Evolutionary conservation across 495 filamentous ascomycete genomes (phyloP).

Genomic region (Daldinia grandis): DNA sequence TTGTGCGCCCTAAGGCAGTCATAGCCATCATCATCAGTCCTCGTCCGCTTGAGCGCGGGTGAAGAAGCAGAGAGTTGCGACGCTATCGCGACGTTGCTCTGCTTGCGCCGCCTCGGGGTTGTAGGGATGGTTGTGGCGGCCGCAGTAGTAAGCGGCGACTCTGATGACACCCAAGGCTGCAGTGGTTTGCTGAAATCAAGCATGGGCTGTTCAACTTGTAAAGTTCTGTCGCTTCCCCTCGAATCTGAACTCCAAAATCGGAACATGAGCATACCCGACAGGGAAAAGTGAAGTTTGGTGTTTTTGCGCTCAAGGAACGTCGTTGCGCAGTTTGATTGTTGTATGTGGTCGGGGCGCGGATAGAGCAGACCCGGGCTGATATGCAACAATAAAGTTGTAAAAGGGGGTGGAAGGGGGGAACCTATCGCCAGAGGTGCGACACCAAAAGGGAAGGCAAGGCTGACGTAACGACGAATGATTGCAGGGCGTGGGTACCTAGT

Average conservation of each 20-base stretch:
- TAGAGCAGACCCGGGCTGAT: conserved; percentile 22
- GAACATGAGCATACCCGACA: conserved; percentile 55
- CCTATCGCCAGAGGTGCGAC: conserved; percentile 39
- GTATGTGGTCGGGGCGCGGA: conserved; percentile 24
- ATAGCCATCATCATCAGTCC: conserved; percentile 40
- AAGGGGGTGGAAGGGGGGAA: conserved; percentile 20
- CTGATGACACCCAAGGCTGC: conserved; percentile 47
- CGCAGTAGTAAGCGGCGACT: conserved; percentile 27
- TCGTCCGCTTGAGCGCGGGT: conserved; percentile 50
- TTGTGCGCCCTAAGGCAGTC: conserved; percentile 51
- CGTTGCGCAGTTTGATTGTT: conserved; percentile 7
- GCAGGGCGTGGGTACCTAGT: conserved; percentile 16
- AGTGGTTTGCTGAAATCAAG: conserved; percentile 44
- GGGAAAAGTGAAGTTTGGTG: conserved; percentile 11
- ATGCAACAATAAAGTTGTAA: conserved; percentile 10
- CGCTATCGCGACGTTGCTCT: conserved; percentile 46
- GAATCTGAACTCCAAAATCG: conserved; percentile 60
- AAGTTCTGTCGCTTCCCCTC: conserved; percentile 57
- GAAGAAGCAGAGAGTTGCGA: conserved; percentile 38
- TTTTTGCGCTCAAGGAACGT: conserved; percentile 7
- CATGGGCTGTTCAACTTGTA: conserved; percentile 48
- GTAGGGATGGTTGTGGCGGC: conserved; percentile 18
- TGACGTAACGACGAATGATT: conserved; percentile 50
- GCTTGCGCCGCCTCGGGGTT: conserved; percentile 44
- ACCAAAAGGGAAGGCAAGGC: conserved; percentile 45